Evolutionary conservation across 164 flowering plant genomes (phyloP).

Genomic region (Kingdonia uniflora): DNA sequence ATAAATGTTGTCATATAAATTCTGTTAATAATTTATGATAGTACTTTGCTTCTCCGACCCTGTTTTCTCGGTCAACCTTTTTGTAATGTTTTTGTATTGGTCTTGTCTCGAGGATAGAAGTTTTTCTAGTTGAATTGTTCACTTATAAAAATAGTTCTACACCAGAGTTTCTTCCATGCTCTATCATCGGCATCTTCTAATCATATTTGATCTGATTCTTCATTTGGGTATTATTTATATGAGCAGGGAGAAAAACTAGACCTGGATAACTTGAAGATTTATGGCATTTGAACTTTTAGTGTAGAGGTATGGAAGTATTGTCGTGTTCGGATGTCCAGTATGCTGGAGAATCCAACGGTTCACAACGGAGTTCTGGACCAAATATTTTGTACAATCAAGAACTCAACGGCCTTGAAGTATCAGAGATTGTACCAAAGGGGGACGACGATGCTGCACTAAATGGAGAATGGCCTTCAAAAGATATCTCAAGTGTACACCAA

Average conservation of each 20-base stretch:
- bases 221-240: constrained; percentile 5
- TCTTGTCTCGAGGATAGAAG: too few relatives aligned
- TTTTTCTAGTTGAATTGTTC: too few relatives aligned
- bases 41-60: too few relatives aligned
- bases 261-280: not conserved
- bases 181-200: not conserved
- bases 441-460: constrained; percentile 11
- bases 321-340: constrained; percentile 40
- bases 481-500: constrained; percentile 22
- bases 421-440: constrained; percentile 21
- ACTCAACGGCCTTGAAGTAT: constrained; percentile 18
- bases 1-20: too few relatives aligned
- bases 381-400: constrained; percentile 26
- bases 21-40: too few relatives aligned
- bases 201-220: not conserved
- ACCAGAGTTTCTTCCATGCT: too few relatives aligned
- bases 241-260: not conserved
- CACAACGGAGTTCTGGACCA: too few relatives aligned
- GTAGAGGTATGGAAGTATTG: constrained; percentile 46
- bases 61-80: too few relatives aligned
- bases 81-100: too few relatives aligned
- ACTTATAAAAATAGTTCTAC: too few relatives aligned
- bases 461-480: constrained; percentile 2
- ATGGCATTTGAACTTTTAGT: constrained; percentile 12
- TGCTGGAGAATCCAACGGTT: constrained; percentile 42